phyloP scores from a whole-genome alignment of 1,284 basidiomycete genomes.

The Cutaneotrichosporon sp. region DNA sequence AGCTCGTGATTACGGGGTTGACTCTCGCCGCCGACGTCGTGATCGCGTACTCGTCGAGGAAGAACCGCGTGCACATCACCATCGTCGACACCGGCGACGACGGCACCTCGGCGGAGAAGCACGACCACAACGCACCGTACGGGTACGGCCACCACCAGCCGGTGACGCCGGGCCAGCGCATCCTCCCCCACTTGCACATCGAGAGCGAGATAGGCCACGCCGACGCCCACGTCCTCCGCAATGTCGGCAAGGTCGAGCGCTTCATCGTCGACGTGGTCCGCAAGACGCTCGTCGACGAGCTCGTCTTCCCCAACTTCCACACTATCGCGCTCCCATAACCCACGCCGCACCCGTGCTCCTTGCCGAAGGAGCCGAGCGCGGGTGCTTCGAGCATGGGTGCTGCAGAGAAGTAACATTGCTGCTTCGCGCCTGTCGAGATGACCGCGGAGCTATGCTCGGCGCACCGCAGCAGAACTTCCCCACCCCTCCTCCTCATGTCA shows the following conservation, averaged over 20 bases:
- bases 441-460: conserved; percentile 1
- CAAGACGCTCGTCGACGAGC: conserved; percentile 89
- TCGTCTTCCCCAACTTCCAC: conserved; percentile 92
- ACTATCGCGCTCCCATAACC: conserved; percentile 59
- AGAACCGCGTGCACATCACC: conserved; percentile 77
- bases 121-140: not conserved
- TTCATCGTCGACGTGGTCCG: conserved; percentile 95
- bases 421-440: not conserved
- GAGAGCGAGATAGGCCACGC: conserved; percentile 96
- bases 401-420: not conserved
- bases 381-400: not conserved
- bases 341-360: not conserved
- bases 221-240: conserved; percentile 93
- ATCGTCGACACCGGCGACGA: conserved; percentile 63
- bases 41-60: conserved; percentile 83
- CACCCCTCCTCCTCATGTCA: not conserved
- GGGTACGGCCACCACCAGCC: conserved; percentile 7
- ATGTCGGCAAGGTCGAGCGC: conserved; percentile 93
- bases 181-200: conserved; percentile 89
- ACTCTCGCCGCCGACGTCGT: conserved; percentile 84
- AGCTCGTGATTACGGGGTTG: conserved; percentile 83
- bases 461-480: not conserved
- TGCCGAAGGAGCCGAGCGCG: not conserved
- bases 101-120: not conserved
- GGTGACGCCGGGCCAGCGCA: conserved; percentile 69